Percentiles rank a stretch among this genome's conserved stretches.
These are phyloP conservation scores for Chaetomiaceae sp. DNA, from an alignment of 2,329 filamentous ascomycete genomes.

Conservation along the genomic window DNA sequence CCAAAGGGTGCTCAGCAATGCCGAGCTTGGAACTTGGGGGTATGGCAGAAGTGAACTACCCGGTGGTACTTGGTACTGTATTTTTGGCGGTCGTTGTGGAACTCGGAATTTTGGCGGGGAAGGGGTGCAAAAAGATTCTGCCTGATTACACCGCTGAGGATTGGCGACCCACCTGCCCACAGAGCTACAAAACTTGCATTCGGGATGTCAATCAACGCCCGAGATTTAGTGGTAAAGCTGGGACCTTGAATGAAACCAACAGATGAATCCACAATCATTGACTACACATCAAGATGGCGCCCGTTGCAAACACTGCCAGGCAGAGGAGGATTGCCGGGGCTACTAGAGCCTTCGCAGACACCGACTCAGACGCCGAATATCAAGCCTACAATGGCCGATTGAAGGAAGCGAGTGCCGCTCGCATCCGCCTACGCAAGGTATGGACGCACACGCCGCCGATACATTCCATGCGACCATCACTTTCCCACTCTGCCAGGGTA, in stretches of 20 bases:
- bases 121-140: constrained; percentile 21
- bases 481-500: no score
- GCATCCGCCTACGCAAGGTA: constrained; percentile 22
- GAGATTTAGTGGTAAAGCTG: no score
- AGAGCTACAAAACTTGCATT: constrained; percentile 1
- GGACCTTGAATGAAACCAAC: constrained; percentile 7
- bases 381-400: constrained; percentile 19
- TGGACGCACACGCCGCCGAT: no score
- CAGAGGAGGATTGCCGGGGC: not conserved
- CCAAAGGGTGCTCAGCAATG: constrained; percentile 13
- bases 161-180: no score
- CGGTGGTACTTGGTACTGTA: not conserved
- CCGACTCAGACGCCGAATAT: constrained; percentile 20
- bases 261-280: not conserved
- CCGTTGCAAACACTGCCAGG: constrained; percentile 19
- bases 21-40: constrained; percentile 16
- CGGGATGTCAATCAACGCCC: not conserved
- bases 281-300: constrained; percentile 15
- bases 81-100: not conserved
- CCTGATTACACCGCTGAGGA: constrained; percentile 18
- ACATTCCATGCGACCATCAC: no score
- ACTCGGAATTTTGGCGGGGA: constrained; percentile 24
- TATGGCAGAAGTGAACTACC: not conserved
- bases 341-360: not conserved
- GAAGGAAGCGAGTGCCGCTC: constrained; percentile 19